Evolutionary conservation across 2,329 filamentous ascomycete species (phyloP).

Genomic region (Kalmusia sp.): DNA sequence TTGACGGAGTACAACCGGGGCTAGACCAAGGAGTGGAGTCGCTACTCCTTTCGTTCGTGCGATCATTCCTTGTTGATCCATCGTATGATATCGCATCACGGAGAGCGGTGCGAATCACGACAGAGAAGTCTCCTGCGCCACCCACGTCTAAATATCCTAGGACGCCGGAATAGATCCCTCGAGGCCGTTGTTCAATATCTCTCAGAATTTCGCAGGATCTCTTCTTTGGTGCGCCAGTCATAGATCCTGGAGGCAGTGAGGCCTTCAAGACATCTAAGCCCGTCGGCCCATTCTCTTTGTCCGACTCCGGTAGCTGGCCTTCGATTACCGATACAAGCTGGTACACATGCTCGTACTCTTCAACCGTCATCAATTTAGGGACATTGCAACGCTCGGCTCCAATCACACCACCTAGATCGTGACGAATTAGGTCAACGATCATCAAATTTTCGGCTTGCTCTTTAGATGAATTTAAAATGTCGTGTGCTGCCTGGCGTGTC

Average conservation of each 20-base stretch:
- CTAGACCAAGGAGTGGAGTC: constrained; percentile 1
- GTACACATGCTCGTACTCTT: constrained; percentile 86
- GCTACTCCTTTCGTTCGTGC: background rate
- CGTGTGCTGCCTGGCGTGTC: constrained; percentile 72
- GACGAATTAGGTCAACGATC: constrained; percentile 91
- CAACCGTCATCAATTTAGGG: constrained; percentile 78
- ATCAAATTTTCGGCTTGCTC: constrained; percentile 93
- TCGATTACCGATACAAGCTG: constrained; percentile 86
- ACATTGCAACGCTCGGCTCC: constrained; percentile 74
- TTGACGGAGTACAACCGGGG: background rate
- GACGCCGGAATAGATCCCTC: constrained; percentile 83
- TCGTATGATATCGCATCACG: constrained; percentile 20
- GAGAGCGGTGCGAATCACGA: constrained; percentile 82
- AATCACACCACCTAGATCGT: constrained; percentile 83
- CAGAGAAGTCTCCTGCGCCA: constrained; percentile 83
- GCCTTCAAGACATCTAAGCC: constrained; percentile 76
- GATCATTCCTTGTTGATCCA: background rate
- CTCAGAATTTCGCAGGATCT: constrained; percentile 81
- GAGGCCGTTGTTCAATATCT: constrained; percentile 68
- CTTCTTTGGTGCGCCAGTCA: constrained; percentile 94
- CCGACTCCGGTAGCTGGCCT: constrained; percentile 51
- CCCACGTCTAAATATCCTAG: constrained; percentile 85
- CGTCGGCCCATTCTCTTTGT: background rate
- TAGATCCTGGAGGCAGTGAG: constrained; percentile 83
- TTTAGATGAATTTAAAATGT: constrained; percentile 77